A percentile compares a stretch with the other conserved stretches of the same genome.
Evolutionary conservation across 306 rosid genomes (phyloP).

Genomic region (Vigna radiata): DNA sequence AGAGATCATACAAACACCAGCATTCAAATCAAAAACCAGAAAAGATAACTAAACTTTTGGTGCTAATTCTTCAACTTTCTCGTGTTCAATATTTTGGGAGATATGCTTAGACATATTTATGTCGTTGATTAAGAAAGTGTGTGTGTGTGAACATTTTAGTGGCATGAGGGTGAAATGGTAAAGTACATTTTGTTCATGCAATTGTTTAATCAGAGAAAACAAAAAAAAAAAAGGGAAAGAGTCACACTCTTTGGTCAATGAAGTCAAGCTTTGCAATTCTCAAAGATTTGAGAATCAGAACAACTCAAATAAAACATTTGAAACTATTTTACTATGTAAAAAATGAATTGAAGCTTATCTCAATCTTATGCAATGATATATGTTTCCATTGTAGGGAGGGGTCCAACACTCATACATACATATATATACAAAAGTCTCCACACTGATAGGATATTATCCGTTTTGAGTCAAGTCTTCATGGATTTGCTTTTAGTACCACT

Average conservation of each 20-base stretch:
- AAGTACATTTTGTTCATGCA: background rate
- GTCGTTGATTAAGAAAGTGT: slow-evolving; percentile 39
- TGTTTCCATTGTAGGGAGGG: too few species aligned
- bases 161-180: slow-evolving; percentile 9
- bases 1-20: slow-evolving; percentile 35
- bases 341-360: too few species aligned
- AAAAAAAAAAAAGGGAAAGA: background rate
- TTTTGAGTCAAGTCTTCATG: too few species aligned
- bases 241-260: slow-evolving; percentile 13
- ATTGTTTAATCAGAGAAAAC: slow-evolving; percentile 13
- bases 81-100: slow-evolving; percentile 19
- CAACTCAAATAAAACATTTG: background rate
- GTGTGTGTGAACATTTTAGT: background rate
- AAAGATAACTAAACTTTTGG: slow-evolving; percentile 34
- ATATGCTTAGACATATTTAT: slow-evolving; percentile 28
- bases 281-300: slow-evolving; percentile 23
- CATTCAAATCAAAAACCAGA: slow-evolving; percentile 25
- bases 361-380: too few species aligned
- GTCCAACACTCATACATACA: too few species aligned
- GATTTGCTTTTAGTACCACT: too few species aligned
- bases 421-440: too few species aligned
- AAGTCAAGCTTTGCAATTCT: slow-evolving; percentile 35
- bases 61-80: slow-evolving; percentile 42
- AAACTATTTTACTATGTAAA: too few species aligned
- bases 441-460: too few species aligned